Percentiles rank a stretch among this genome's conserved stretches.
phyloP scores from a whole-genome alignment of 129 eudicot genomes.

The Helichrysum umbraculigerum region DNA sequence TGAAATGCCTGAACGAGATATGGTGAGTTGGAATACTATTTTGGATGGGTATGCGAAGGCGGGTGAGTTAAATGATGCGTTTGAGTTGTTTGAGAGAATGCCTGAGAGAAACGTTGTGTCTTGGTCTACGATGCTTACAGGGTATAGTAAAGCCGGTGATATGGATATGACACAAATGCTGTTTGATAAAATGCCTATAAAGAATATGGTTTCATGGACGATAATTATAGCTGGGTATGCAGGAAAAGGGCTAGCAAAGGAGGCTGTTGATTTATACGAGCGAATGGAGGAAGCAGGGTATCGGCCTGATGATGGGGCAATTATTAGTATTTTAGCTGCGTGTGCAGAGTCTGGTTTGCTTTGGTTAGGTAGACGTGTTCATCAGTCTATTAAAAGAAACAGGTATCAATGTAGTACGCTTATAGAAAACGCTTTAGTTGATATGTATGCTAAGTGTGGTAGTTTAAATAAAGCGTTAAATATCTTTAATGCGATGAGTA shows the following conservation, averaged over 20 bases:
- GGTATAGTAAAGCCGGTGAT: constrained; percentile 67
- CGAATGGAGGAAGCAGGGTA: constrained; percentile 56
- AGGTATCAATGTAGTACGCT: constrained; percentile 37
- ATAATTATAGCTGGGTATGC: constrained; percentile 77
- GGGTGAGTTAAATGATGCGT: constrained; percentile 63
- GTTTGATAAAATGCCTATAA: constrained; percentile 89
- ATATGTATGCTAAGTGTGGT: constrained; percentile 98
- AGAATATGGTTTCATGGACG: constrained; percentile 86
- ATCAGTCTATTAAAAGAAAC: constrained; percentile 49
- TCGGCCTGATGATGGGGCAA: constrained; percentile 64
- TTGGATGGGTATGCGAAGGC: constrained; percentile 79
- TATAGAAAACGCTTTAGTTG: constrained; percentile 62
- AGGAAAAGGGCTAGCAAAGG: constrained; percentile 64
- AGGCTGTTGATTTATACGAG: constrained; percentile 58
- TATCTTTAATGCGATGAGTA: constrained; percentile 47
- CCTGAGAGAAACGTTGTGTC: constrained; percentile 77
- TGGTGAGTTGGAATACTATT: constrained; percentile 86
- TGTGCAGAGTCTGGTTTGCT: constrained; percentile 88
- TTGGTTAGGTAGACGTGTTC: constrained; percentile 66
- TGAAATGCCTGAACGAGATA: constrained; percentile 82
- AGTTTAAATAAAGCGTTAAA: constrained; percentile 53
- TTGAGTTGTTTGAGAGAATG: constrained; percentile 69
- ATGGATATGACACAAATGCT: constrained; percentile 74
- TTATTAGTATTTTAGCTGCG: constrained; percentile 72
- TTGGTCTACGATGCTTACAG: constrained; percentile 84